A percentile compares a stretch with the other conserved stretches of the same genome.
These are phyloP conservation scores for Pseudonitzschia multiseries DNA, from an alignment of 108 stramenopile species.

Conservation along the genomic window DNA sequence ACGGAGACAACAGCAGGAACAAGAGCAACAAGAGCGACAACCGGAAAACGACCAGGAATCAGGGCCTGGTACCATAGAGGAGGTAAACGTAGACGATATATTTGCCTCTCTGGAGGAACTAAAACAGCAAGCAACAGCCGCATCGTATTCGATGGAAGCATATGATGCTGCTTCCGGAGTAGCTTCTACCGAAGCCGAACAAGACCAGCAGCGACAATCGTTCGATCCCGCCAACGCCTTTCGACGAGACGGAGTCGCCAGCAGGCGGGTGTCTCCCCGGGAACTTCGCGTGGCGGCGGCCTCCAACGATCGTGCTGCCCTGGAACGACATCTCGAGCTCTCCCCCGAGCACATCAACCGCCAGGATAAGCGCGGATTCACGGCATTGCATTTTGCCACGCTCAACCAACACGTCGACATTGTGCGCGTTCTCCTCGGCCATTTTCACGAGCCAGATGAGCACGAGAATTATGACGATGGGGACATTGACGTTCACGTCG, in stretches of 20 bases:
- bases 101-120: conserved; percentile 23
- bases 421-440: conserved; percentile 10
- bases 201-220: background rate
- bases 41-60: background rate
- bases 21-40: background rate
- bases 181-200: background rate
- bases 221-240: background rate
- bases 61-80: background rate
- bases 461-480: background rate
- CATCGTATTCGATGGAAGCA: background rate
- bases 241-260: conserved; percentile 16
- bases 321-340: conserved; percentile 8
- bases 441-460: background rate
- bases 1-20: background rate
- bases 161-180: background rate
- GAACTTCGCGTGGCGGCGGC: conserved; percentile 37
- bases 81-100: conserved; percentile 25
- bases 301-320: conserved; percentile 14
- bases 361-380: conserved; percentile 39
- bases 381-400: conserved; percentile 30
- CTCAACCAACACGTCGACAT: conserved; percentile 6
- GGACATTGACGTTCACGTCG: background rate
- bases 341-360: conserved; percentile 24
- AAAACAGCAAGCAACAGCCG: background rate
- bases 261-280: conserved; percentile 21